Evolutionary conservation across 2,329 filamentous ascomycete genomes (phyloP), one percentile per base, ranked within the genome.

Genomic region (Septoria linicola): DNA sequence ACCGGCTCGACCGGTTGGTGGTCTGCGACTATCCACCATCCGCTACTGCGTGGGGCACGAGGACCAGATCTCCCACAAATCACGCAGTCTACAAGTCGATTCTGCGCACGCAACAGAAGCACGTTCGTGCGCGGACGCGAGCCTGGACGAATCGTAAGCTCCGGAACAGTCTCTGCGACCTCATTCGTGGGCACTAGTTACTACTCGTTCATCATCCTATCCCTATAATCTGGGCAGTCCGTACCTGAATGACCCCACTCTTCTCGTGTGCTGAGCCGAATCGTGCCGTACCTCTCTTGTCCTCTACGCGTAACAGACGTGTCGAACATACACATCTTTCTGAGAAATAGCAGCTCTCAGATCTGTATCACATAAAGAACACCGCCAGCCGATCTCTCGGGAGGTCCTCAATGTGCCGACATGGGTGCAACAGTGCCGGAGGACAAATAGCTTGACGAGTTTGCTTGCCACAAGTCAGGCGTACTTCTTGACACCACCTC

Each of bases 91-190:
- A 57, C 54, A 49, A 51, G 51, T 58, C 51, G 47, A 41, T 49
- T 57, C 46, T 32, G 20, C 31, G 39, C 41, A 23, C 37, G 40
- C 36, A 50, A 35, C 30, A 46, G 35, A 23, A 50, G 35, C 42
- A 40, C 44, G 45, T 17, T 48, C 8, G 13, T 20, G 23, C 25
- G 47, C 41, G 35, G 49, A 35, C 32, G 50, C 49, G n/a, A 31
- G 14, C 41, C 27, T 32, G 36, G 51, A 53, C 57, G 57, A 59
- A 59, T 59, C 36, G 51, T 41, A 42, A 47, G 53, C 57, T 51
- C 37, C 41, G 42, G 37, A 16, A 37, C 42, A 25, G 27, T 41
- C 51, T 41, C 49, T 57, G 51, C 48, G 20, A 40, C 54, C 49
- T 57, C 44, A 59, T 59, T 57, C 53, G 57, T 43, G 50, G 50